Percentiles rank a stretch among this genome's conserved stretches.
Evolutionary conservation across 305 asterid genomes (phyloP).

Genomic region (Plantago coronopus): DNA sequence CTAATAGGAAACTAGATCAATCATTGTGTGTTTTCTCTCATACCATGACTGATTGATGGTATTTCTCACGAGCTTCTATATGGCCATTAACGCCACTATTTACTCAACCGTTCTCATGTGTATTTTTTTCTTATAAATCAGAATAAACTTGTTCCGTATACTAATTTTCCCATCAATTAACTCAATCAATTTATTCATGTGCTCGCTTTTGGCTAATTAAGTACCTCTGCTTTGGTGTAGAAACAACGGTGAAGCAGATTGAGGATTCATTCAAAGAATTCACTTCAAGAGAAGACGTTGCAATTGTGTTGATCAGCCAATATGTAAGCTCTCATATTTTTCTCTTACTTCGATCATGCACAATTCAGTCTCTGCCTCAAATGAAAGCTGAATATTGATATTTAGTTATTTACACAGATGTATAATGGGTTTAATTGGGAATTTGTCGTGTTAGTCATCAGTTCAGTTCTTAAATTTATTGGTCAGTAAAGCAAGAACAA

Average conservation of each 20-base stretch:
- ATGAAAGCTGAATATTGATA: conserved; percentile 1
- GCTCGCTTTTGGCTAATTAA: conserved; percentile 13
- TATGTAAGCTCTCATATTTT: conserved; percentile 44
- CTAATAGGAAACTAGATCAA: background rate
- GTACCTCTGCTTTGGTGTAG: conserved; percentile 35
- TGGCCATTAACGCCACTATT: background rate
- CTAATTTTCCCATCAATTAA: background rate
- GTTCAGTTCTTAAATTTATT: background rate
- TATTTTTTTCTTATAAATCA: background rate
- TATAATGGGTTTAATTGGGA: background rate
- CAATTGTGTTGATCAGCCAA: conserved; percentile 87
- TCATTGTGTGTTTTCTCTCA: no score
- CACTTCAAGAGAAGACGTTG: conserved; percentile 83
- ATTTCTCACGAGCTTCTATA: background rate
- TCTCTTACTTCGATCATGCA: background rate
- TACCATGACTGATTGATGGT: background rate
- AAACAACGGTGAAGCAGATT: conserved; percentile 84
- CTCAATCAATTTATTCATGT: conserved; percentile 1
- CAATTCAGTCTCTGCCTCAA: background rate
- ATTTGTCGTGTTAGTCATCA: background rate
- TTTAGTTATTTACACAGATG: background rate
- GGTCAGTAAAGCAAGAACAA: background rate
- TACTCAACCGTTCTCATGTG: no score
- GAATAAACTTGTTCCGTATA: background rate
- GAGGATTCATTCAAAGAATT: conserved; percentile 95